phyloP scores from a whole-genome alignment of 345 rosid genomes.

The Rhodamnia rubescens region DNA sequence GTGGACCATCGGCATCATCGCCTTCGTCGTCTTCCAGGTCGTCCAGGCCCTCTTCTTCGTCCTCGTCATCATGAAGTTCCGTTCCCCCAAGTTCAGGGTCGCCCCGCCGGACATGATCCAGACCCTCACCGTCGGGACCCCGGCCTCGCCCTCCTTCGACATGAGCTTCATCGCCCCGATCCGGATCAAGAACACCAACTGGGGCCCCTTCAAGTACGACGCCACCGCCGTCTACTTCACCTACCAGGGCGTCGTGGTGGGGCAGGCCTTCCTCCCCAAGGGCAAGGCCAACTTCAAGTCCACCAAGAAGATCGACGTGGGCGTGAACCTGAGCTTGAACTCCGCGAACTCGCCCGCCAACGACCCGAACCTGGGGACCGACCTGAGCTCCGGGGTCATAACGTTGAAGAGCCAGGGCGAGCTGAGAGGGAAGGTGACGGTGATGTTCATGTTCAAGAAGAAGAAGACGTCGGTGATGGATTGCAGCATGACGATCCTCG shows the following conservation, averaged over 20 bases:
- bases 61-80: constrained; percentile 4
- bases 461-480: constrained; percentile 6
- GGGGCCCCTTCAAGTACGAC: constrained; percentile 10
- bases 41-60: constrained; percentile 8
- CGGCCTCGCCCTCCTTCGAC: constrained; percentile 1
- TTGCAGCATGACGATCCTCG: constrained; percentile 1
- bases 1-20: constrained; percentile 5
- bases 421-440: not conserved
- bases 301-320: constrained; percentile 1
- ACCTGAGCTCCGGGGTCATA: constrained; percentile 1
- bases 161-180: not conserved
- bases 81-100: constrained; percentile 15
- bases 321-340: not conserved
- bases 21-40: constrained; percentile 17
- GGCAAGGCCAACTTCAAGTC: constrained; percentile 8
- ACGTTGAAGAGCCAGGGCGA: not conserved
- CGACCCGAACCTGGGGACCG: not conserved
- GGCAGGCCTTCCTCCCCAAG: not conserved
- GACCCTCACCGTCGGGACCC: not conserved
- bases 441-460: constrained; percentile 11
- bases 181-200: constrained; percentile 13
- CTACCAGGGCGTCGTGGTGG: constrained; percentile 1
- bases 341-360: not conserved
- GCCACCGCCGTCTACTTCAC: not conserved
- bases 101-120: not conserved